A percentile compares a stretch with the other conserved stretches of the same genome.
These are phyloP conservation scores for Backusella psychrophila DNA, from an alignment of 192 early-diverging fungal genomes.

Conservation along the genomic window DNA sequence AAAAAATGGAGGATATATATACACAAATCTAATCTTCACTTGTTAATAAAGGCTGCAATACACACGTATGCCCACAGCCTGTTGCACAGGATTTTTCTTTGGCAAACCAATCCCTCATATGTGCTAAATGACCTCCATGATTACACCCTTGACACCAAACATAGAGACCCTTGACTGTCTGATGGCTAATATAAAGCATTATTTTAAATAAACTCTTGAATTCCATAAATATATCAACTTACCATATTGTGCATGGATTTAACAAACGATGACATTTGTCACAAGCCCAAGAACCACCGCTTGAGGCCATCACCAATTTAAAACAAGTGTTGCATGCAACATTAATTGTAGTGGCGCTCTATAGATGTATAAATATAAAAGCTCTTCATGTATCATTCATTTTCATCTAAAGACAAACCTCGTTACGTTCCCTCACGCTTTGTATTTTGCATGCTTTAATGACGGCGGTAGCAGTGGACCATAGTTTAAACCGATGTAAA, in stretches of 20 bases:
- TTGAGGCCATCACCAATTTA: slow-evolving; percentile 52
- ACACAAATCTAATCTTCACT: background rate
- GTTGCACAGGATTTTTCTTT: slow-evolving; percentile 63
- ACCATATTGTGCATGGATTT: slow-evolving; percentile 72
- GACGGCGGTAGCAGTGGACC: slow-evolving; percentile 60
- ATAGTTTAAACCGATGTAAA: slow-evolving; percentile 69
- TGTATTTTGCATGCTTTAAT: slow-evolving; percentile 52
- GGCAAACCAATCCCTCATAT: slow-evolving; percentile 70
- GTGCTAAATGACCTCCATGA: slow-evolving; percentile 77
- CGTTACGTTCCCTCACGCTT: slow-evolving; percentile 44
- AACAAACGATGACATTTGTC: slow-evolving; percentile 64
- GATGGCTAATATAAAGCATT: slow-evolving; percentile 47
- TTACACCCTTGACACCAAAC: slow-evolving; percentile 79
- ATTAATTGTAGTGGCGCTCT: slow-evolving; percentile 75
- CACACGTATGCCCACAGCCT: slow-evolving; percentile 73
- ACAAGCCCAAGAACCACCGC: slow-evolving; percentile 60
- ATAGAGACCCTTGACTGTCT: slow-evolving; percentile 69
- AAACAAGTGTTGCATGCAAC: slow-evolving; percentile 65
- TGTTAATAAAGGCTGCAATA: slow-evolving; percentile 26
- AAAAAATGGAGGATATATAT: background rate
- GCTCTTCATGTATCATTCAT: background rate
- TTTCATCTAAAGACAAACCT: slow-evolving; percentile 61
- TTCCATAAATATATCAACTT: background rate
- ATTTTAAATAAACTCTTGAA: background rate
- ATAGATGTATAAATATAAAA: background rate